Evolutionary conservation across 2,329 filamentous ascomycete species (phyloP).

Genomic region (Apiospora hydei): DNA sequence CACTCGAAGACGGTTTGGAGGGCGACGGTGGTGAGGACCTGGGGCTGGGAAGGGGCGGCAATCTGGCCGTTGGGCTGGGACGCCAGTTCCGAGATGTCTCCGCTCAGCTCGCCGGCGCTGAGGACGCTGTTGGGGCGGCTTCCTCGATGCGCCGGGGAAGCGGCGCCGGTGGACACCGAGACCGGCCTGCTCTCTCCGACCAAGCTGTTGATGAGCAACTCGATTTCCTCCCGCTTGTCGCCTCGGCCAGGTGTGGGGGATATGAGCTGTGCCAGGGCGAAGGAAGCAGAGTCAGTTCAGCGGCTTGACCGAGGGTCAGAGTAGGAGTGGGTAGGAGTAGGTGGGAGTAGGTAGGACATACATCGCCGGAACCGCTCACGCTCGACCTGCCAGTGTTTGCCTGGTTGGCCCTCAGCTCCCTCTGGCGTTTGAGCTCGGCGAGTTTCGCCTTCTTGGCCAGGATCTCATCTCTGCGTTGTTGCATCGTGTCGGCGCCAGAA

Average conservation of each 20-base stretch:
- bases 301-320: conserved; percentile 7
- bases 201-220: conserved; percentile 83
- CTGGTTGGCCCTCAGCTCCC: conserved; percentile 82
- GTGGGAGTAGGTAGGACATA: conserved; percentile 50
- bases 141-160: conserved; percentile 71
- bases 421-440: conserved; percentile 91
- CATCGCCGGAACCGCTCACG: conserved; percentile 74
- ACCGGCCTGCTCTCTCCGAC: conserved; percentile 79
- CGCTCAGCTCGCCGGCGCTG: conserved; percentile 82
- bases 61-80: conserved; percentile 52
- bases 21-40: conserved; percentile 76
- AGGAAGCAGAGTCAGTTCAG: background rate
- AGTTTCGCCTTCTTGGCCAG: conserved; percentile 96
- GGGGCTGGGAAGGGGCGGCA: conserved; percentile 53
- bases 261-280: conserved; percentile 58
- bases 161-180: conserved; percentile 70
- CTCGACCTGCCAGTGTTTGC: conserved; percentile 74
- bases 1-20: conserved; percentile 83
- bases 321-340: conserved; percentile 29
- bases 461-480: conserved; percentile 93
- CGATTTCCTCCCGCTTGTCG: conserved; percentile 77
- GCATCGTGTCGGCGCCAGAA: conserved; percentile 59
- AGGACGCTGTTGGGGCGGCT: conserved; percentile 88
- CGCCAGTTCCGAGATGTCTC: conserved; percentile 70
- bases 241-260: conserved; percentile 75